Percentiles rank a stretch among this genome's conserved stretches.
Conservation (phyloP, 495 filamentous ascomycete species). For the Daldinia loculata region DNA sequence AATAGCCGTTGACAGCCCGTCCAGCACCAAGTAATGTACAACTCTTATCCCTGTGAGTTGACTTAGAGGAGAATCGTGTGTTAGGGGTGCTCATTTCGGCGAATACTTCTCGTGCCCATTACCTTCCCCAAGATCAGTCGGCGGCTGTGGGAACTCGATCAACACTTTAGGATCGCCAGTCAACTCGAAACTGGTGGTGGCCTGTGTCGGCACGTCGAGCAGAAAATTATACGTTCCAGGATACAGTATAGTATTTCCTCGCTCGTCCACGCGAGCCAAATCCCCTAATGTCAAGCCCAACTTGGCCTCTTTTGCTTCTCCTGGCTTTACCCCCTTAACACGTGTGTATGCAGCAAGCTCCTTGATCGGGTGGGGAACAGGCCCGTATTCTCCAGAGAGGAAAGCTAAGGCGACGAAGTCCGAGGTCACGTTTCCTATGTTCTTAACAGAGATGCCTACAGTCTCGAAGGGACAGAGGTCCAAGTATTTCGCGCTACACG, state of each 20-base stretch:
- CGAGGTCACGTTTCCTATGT: conserved; percentile 63
- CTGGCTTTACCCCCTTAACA: conserved; percentile 55
- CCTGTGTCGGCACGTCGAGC: conserved; percentile 60
- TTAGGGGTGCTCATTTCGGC: neutral
- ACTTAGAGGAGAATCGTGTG: neutral
- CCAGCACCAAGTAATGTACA: too few relatives aligned
- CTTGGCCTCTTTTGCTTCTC: conserved; percentile 46
- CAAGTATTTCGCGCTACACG: conserved; percentile 47
- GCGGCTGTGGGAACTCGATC: conserved; percentile 44
- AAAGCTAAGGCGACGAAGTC: conserved; percentile 70
- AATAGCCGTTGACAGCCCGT: too few relatives aligned
- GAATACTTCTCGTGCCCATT: conserved; percentile 42
- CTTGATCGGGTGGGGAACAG: conserved; percentile 69
- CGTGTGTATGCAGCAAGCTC: conserved; percentile 68
- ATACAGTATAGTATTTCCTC: conserved; percentile 69
- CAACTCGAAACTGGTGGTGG: conserved; percentile 53
- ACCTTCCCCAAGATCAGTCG: conserved; percentile 38
- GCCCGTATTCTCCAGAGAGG: conserved; percentile 63
- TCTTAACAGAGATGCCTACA: conserved; percentile 50
- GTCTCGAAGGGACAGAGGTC: conserved; percentile 58
- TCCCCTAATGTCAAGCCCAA: conserved; percentile 65
- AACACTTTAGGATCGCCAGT: conserved; percentile 47
- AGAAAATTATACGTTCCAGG: conserved; percentile 70
- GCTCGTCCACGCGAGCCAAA: conserved; percentile 65
- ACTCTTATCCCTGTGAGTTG: neutral